Evolutionary conservation across 257 asterid genomes (phyloP).

Genomic region (Solanum arcanum): DNA sequence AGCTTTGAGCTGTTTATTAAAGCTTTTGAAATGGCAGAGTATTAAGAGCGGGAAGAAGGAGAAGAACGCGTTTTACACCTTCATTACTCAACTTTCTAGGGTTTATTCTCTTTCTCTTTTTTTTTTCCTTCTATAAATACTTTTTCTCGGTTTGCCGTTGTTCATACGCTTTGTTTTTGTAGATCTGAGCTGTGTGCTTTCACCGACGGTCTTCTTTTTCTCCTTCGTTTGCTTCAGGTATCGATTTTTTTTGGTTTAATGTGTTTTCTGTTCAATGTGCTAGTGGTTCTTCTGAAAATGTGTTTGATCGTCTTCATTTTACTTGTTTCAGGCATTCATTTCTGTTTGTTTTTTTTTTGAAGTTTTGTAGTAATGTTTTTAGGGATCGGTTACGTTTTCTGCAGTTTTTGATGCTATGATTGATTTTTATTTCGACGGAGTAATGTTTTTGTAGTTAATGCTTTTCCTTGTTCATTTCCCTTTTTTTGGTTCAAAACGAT

Average conservation of each 20-base stretch:
- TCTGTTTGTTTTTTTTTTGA: neutral
- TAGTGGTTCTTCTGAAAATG: neutral
- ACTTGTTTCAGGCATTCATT: neutral
- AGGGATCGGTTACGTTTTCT: neutral
- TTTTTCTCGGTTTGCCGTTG: slow-evolving; percentile 19
- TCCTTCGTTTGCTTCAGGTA: slow-evolving; percentile 12
- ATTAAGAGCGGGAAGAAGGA: slow-evolving; percentile 41
- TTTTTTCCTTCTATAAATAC: slow-evolving; percentile 11
- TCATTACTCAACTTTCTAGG: slow-evolving; percentile 23
- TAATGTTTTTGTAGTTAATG: neutral
- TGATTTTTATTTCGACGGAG: neutral
- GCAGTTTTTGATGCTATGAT: neutral
- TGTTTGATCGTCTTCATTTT: neutral
- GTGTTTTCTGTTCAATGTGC: neutral
- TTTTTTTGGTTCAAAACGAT: neutral
- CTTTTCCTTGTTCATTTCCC: neutral
- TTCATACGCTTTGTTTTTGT: slow-evolving; percentile 19
- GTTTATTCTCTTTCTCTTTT: neutral
- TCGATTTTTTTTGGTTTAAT: neutral
- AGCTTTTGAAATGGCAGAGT: slow-evolving; percentile 11
- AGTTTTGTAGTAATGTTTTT: neutral
- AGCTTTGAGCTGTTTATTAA: neutral
- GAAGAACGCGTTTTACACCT: slow-evolving; percentile 11
- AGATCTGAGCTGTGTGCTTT: slow-evolving; percentile 38
- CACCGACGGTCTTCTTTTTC: slow-evolving; percentile 15